Conservation (phyloP, 371 early-diverging fungal genomes). For the Haplosporangium sp. region DNA sequence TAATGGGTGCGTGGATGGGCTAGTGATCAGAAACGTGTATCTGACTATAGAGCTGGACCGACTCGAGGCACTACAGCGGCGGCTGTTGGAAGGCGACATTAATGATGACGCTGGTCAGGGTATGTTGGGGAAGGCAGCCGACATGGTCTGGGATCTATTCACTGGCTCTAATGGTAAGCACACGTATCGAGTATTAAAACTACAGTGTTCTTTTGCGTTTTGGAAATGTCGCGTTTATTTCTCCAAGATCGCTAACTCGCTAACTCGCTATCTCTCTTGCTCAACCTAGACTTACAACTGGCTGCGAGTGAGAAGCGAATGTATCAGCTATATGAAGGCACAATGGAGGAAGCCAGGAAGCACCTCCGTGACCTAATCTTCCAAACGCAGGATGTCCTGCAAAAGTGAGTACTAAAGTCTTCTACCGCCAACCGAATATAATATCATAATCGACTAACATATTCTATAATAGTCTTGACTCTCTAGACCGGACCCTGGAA, state of each 20-base stretch:
- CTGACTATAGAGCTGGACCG: conserved; percentile 34
- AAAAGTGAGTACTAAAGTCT: conserved; percentile 9
- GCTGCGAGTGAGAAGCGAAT: conserved; percentile 18
- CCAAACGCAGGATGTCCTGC: conserved; percentile 27
- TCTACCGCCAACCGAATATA: too few species aligned
- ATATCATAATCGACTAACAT: neutral
- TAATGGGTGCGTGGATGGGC: conserved; percentile 35
- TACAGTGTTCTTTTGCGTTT: too few species aligned
- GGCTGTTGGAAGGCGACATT: neutral
- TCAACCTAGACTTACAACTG: conserved; percentile 7
- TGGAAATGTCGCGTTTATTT: neutral
- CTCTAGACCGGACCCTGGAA: conserved; percentile 12
- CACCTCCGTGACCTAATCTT: conserved; percentile 37
- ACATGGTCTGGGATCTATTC: conserved; percentile 12
- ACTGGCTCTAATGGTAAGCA: conserved; percentile 16
- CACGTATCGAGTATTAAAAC: too few species aligned
- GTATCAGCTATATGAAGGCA: conserved; percentile 19
- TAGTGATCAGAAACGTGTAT: conserved; percentile 41
- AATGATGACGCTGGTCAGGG: neutral
- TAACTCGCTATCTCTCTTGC: neutral
- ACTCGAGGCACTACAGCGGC: conserved; percentile 17
- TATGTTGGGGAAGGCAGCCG: neutral
- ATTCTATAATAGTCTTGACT: conserved; percentile 16
- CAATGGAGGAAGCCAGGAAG: conserved; percentile 33
- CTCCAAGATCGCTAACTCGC: neutral